Evolutionary conservation across 2,329 filamentous ascomycete species (phyloP).

Genomic region (Aureobasidium sp.): DNA sequence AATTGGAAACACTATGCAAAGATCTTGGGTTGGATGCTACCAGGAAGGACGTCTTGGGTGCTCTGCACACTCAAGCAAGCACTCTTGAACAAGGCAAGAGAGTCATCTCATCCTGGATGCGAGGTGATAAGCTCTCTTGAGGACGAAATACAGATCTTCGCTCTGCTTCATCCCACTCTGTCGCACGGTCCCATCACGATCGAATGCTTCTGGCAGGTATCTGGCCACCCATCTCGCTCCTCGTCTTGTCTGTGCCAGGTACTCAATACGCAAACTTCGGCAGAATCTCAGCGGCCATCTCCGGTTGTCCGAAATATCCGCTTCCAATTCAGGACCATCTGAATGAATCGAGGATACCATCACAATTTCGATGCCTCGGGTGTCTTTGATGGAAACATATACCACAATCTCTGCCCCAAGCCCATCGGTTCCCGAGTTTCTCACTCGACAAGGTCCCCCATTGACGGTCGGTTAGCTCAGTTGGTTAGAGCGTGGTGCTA

Average conservation of each 20-base stretch:
- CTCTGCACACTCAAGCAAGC: slow-evolving; percentile 46
- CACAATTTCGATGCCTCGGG: no score
- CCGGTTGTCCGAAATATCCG: no score
- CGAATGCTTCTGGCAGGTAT: no score
- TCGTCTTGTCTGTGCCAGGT: no score
- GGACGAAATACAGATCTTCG: background rate
- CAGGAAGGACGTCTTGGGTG: slow-evolving; percentile 37
- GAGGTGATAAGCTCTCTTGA: background rate
- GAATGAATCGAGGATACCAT: no score
- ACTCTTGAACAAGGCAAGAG: slow-evolving; percentile 37
- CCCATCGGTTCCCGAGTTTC: background rate
- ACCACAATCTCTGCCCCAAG: background rate
- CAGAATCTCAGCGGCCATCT: no score
- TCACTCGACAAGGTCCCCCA: background rate
- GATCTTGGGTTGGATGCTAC: slow-evolving; percentile 31
- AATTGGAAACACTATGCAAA: slow-evolving; percentile 41
- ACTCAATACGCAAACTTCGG: no score
- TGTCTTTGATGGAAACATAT: background rate
- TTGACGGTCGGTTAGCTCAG: slow-evolving; percentile 23
- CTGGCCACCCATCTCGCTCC: no score
- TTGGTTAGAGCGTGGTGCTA: slow-evolving; percentile 28
- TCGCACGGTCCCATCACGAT: background rate
- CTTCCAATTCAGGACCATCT: no score
- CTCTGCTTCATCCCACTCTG: background rate
- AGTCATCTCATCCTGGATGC: slow-evolving; percentile 30